Evolutionary conservation across 148 eudicot genomes (phyloP), one percentile per base, ranked within the genome.

Genomic region (Gaultheria prostrata): DNA sequence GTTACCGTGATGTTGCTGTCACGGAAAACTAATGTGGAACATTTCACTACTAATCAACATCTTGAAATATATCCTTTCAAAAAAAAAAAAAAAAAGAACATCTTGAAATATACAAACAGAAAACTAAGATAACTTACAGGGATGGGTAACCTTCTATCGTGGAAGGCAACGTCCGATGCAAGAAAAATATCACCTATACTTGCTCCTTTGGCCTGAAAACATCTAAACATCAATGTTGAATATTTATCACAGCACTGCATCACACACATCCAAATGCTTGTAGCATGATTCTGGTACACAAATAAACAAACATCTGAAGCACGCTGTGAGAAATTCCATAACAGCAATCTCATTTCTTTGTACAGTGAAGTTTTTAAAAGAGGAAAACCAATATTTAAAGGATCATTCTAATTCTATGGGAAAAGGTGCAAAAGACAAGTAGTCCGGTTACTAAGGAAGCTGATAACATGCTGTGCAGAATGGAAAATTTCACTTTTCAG

Each of bases 81-180:
- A n/a, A n/a, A n/a, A n/a, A n/a, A n/a, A n/a, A n/a, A n/a, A n/a
- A n/a, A n/a, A n/a, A n/a, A n/a, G n/a, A 65, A 28, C 15, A 26
- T 11, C 33, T 12, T 33, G 28, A 28, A 39, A 10, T 51, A 39
- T 53, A 49, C 56, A 48, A 50, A 43, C 30, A 59, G 50, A 39
- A 49, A 75, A 56, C 28, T 65, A 10, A 65, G 15, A 33, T 30
- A 69, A 86, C 97, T 92, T 90, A 97, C 99, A 82, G 98, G 99
- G 81, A 97, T 92, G 5, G 99, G 98, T 84, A 93, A 94, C 89
- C 99, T 91, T 80, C 99, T 88, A 80, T 97, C 99, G 77, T 97
- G 99, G 88, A 97, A 97, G 65, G 98, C 95, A 82, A 97, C 85
- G 28, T 94, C 94, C 65, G 98, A 90, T 80, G 91, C 98, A 84